Conservation (phyloP, 2,329 filamentous ascomycete genomes). For the Fusarium solani-melongenae region DNA sequence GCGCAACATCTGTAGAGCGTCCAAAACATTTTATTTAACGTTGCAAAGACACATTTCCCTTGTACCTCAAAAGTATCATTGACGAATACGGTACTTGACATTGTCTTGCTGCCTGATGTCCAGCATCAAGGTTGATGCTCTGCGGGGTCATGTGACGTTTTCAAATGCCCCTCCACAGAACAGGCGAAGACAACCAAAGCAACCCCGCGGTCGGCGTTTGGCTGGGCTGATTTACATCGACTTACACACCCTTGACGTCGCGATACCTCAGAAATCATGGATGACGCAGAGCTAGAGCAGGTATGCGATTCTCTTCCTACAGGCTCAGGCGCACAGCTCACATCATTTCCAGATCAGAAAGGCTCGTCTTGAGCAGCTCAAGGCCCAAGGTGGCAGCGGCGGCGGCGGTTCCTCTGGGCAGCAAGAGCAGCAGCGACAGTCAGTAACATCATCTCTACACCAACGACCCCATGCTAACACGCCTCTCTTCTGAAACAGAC, state of each 20-base stretch:
- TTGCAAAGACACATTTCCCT: background rate
- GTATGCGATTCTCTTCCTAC: conserved; percentile 32
- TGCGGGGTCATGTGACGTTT: conserved; percentile 35
- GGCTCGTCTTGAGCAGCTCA: conserved; percentile 93
- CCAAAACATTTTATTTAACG: background rate
- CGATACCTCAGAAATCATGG: conserved; percentile 48
- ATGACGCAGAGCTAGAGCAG: conserved; percentile 58
- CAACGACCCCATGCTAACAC: background rate
- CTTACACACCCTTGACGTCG: conserved; percentile 15
- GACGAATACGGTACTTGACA: background rate
- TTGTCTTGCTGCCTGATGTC: background rate
- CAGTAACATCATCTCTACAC: background rate
- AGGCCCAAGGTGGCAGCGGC: conserved; percentile 72
- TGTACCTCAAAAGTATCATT: background rate
- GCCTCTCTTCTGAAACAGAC: conserved; percentile 45
- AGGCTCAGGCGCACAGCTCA: background rate
- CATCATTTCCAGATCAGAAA: conserved; percentile 76
- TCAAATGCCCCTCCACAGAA: conserved; percentile 40
- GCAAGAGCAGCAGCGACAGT: conserved; percentile 68
- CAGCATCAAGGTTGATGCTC: background rate
- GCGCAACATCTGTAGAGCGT: background rate
- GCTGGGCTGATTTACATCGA: conserved; percentile 34
- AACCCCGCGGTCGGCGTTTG: conserved; percentile 31
- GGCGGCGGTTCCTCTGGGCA: conserved; percentile 55
- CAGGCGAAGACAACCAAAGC: conserved; percentile 6